Percentiles rank a stretch among this genome's conserved stretches.
phyloP scores from a whole-genome alignment of 1,284 basidiomycete genomes.

The Coniferiporia sulphurascens region DNA sequence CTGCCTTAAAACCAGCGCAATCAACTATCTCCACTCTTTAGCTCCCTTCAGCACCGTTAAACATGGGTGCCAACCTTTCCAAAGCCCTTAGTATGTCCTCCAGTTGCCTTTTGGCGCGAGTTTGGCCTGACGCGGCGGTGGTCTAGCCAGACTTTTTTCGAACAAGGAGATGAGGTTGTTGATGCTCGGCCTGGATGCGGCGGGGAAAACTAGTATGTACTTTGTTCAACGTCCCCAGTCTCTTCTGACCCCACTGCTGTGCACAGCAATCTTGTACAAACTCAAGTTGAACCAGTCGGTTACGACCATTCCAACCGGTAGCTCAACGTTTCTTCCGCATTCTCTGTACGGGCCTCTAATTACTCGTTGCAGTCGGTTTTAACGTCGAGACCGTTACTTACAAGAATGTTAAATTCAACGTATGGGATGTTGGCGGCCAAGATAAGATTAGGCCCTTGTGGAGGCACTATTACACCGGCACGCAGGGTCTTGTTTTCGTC shows the following conservation, averaged over 20 bases:
- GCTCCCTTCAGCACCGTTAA: constrained; percentile 9
- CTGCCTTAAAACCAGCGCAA: constrained; percentile 17
- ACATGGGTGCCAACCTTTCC: constrained; percentile 41
- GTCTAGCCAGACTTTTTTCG: constrained; percentile 87
- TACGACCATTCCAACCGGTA: constrained; percentile 97
- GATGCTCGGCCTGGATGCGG: constrained; percentile 93
- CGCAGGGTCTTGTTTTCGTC: constrained; percentile 98
- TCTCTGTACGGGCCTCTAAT: constrained; percentile 1
- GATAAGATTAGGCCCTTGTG: constrained; percentile 98
- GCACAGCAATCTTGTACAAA: constrained; percentile 94
- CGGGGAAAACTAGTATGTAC: constrained; percentile 88
- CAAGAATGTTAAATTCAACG: constrained; percentile 99
- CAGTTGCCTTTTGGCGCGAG: constrained; percentile 10
- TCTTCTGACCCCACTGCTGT: constrained; percentile 9
- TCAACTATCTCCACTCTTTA: constrained; percentile 20
- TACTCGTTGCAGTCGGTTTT: constrained; percentile 72
- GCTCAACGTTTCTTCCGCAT: constrained; percentile 27
- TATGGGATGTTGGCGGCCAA: constrained; percentile 99
- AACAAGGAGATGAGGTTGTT: constrained; percentile 98
- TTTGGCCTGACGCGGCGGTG: constrained; percentile 12
- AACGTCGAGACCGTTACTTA: constrained; percentile 99
- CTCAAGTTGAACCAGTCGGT: constrained; percentile 99
- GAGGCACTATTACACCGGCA: constrained; percentile 98
- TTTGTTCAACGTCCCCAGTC: constrained; percentile 14
- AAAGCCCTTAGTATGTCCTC: constrained; percentile 30